A percentile compares a stretch with the other conserved stretches of the same genome.
phyloP scores from a whole-genome alignment of 345 rosid genomes.

The Gossypium sturtianum region DNA sequence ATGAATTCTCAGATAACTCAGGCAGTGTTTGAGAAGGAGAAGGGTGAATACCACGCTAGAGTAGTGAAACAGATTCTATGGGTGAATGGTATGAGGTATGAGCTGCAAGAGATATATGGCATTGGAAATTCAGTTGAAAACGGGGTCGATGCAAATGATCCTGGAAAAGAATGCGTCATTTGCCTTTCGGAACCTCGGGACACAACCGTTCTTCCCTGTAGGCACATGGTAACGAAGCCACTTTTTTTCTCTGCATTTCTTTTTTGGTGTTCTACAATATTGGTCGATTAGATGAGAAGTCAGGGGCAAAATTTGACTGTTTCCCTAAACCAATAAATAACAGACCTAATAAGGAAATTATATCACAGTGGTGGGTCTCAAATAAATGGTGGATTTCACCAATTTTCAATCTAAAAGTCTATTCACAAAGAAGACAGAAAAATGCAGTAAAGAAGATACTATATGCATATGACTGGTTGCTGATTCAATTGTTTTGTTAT shows the following conservation, averaged over 20 bases:
- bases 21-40: conserved; percentile 71
- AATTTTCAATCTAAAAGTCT: neutral
- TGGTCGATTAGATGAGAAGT: neutral
- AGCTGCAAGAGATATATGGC: conserved; percentile 90
- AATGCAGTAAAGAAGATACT: neutral
- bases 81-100: conserved; percentile 70
- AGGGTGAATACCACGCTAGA: conserved; percentile 52
- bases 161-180: conserved; percentile 88
- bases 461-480: neutral
- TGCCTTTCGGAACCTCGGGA: conserved; percentile 91
- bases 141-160: conserved; percentile 64
- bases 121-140: conserved; percentile 76
- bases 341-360: too few species aligned
- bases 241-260: neutral
- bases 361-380: too few species aligned
- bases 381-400: neutral
- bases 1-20: conserved; percentile 71
- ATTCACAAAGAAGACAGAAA: neutral
- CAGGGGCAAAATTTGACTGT: neutral
- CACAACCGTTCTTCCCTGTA: conserved; percentile 94
- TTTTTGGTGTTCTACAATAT: neutral
- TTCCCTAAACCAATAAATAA: too few species aligned
- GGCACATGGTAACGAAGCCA: conserved; percentile 70
- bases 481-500: neutral
- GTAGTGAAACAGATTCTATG: conserved; percentile 79